Evolutionary conservation across 495 filamentous ascomycete species (phyloP).

Genomic region (Xylaria flabelliformis): DNA sequence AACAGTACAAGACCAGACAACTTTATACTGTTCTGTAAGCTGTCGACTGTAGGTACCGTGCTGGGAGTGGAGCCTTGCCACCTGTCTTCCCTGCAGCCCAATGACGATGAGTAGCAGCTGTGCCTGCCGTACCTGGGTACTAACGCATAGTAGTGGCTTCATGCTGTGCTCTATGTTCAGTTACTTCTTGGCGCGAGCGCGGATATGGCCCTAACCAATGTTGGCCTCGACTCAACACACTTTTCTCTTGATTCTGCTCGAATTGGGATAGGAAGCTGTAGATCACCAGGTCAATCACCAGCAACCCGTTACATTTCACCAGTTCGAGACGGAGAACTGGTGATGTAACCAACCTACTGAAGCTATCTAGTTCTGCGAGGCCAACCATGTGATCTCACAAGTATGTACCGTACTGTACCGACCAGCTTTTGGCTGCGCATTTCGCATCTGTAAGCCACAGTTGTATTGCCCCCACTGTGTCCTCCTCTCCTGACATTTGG

Average conservation of each 20-base stretch:
- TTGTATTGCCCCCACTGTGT: constrained; percentile 1
- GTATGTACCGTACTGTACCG: background rate
- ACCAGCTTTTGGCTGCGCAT: background rate
- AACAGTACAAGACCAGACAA: background rate
- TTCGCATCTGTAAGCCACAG: background rate
- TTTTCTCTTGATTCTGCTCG: background rate
- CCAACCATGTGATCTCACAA: constrained; percentile 17
- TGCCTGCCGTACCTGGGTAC: too few species aligned
- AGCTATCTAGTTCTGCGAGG: background rate
- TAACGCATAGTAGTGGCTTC: background rate
- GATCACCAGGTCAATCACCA: constrained; percentile 9
- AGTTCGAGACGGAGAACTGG: constrained; percentile 13
- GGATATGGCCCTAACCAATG: background rate
- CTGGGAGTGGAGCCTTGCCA: constrained; percentile 22
- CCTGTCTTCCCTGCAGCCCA: constrained; percentile 15
- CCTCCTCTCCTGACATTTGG: constrained; percentile 10
- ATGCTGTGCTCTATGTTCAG: background rate
- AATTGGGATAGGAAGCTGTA: constrained; percentile 2
- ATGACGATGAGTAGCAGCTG: constrained; percentile 4
- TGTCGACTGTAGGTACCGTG: constrained; percentile 4
- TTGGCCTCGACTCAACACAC: background rate
- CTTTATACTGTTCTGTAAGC: background rate
- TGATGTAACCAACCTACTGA: constrained; percentile 15
- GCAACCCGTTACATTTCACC: constrained; percentile 1
- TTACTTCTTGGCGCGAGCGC: background rate